These are phyloP conservation scores for Plasmodium relictum DNA, from an alignment of 169 alveolate species.

Conservation along the genomic window DNA sequence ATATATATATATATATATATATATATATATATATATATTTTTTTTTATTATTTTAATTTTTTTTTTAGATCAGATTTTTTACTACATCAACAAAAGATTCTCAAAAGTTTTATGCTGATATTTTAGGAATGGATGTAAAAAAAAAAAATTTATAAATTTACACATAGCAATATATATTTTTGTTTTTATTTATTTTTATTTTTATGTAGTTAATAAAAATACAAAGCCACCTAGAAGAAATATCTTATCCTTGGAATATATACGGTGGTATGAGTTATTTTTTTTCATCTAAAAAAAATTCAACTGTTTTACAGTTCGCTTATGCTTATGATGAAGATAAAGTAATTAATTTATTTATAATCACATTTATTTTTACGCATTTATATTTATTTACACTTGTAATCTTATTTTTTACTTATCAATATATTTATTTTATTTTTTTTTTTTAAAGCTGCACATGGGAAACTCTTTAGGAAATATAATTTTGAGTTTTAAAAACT, in stretches of 20 bases:
- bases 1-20: slow-evolving; percentile 18
- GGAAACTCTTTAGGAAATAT: slow-evolving; percentile 70
- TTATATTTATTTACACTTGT: neutral
- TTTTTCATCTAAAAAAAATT: slow-evolving; percentile 55
- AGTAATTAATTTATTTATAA: slow-evolving; percentile 12
- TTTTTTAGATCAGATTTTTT: slow-evolving; percentile 61
- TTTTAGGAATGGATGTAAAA: slow-evolving; percentile 67
- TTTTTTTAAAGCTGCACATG: slow-evolving; percentile 65
- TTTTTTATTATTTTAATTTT: no score
- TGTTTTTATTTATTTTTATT: slow-evolving; percentile 2
- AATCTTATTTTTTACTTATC: neutral
- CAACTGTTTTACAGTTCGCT: slow-evolving; percentile 49
- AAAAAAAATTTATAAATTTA: neutral
- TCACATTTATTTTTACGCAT: neutral
- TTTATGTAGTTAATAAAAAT: slow-evolving; percentile 46
- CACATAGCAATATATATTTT: slow-evolving; percentile 1
- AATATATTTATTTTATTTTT: slow-evolving; percentile 1
- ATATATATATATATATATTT: slow-evolving; percentile 2
- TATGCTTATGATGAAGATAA: slow-evolving; percentile 75
- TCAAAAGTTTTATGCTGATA: slow-evolving; percentile 71
- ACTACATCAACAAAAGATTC: slow-evolving; percentile 74
- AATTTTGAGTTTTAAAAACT: slow-evolving; percentile 44
- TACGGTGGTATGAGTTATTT: slow-evolving; percentile 76
- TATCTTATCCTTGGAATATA: slow-evolving; percentile 74
- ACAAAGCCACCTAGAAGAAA: slow-evolving; percentile 75